These are phyloP conservation scores for Aspergillus pseudonomiae DNA, from an alignment of 2,329 filamentous ascomycete species.

Conservation along the genomic window DNA sequence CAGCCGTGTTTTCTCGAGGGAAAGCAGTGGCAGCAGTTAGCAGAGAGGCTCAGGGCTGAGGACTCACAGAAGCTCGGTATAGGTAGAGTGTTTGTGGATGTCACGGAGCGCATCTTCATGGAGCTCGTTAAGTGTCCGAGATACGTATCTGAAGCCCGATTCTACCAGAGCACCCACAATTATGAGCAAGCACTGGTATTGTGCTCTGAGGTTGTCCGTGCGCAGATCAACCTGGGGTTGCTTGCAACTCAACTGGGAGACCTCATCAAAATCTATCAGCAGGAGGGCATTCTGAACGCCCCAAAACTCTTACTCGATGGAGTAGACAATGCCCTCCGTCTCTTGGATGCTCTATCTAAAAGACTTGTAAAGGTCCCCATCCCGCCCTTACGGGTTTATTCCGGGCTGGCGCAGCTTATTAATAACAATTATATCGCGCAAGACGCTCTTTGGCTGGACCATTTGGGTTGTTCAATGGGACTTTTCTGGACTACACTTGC, in stretches of 20 bases:
- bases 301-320: background rate
- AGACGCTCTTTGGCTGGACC: background rate
- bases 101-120: background rate
- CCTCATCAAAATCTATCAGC: background rate
- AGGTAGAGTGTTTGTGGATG: background rate
- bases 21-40: slow-evolving; percentile 36
- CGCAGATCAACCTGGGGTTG: background rate
- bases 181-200: background rate
- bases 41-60: slow-evolving; percentile 26
- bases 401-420: background rate
- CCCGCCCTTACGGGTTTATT: background rate
- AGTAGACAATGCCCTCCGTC: background rate
- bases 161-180: too few relatives aligned
- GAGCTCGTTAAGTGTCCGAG: background rate
- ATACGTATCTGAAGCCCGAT: background rate
- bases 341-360: background rate
- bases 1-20: slow-evolving; percentile 40
- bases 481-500: background rate
- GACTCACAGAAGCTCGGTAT: slow-evolving; percentile 15
- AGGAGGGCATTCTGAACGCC: background rate
- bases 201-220: background rate
- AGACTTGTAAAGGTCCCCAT: background rate
- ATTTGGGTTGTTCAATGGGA: background rate
- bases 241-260: background rate
- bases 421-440: background rate